Percentiles rank a stretch among this genome's conserved stretches.
These are phyloP conservation scores for Wickerhamiella spandovensis DNA, from an alignment of 805 yeast genomes.

Conservation along the genomic window DNA sequence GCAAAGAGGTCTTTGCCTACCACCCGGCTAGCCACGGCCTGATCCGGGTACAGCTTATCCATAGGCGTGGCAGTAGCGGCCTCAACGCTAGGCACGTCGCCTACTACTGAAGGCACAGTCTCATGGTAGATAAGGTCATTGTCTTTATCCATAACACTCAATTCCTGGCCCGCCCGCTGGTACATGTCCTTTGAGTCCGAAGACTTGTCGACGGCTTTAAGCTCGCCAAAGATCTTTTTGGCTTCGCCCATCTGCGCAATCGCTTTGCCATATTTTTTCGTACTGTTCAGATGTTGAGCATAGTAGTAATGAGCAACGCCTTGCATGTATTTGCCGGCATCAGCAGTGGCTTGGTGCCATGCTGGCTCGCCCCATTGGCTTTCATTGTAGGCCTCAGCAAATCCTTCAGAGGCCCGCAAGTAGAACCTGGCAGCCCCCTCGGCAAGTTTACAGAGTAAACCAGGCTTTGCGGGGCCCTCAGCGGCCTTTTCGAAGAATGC, in stretches of 20 bases:
- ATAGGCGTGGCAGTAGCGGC: conserved; percentile 50
- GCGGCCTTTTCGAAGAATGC: conserved; percentile 51
- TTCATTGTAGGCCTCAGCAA: conserved; percentile 19
- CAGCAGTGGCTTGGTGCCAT: conserved; percentile 41
- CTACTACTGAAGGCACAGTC: conserved; percentile 49
- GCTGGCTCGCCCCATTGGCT: conserved; percentile 31
- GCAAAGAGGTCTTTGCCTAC: conserved; percentile 50
- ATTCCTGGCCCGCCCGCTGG: conserved; percentile 3
- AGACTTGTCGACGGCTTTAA: conserved; percentile 23
- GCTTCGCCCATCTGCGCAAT: conserved; percentile 52
- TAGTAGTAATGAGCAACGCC: conserved; percentile 51
- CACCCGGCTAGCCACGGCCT: conserved; percentile 29
- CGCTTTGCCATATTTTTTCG: conserved; percentile 59
- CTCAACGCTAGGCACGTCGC: conserved; percentile 55
- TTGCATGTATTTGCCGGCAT: conserved; percentile 42
- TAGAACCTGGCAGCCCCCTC: conserved; percentile 45
- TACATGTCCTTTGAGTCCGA: background rate
- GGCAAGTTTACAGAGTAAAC: conserved; percentile 68
- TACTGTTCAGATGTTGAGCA: conserved; percentile 39
- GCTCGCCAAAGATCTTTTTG: conserved; percentile 4
- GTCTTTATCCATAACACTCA: conserved; percentile 47
- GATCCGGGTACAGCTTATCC: conserved; percentile 26
- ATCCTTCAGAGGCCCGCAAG: conserved; percentile 35
- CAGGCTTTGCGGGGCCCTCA: conserved; percentile 33
- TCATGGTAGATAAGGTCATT: conserved; percentile 87